Evolutionary conservation across 2,329 filamentous ascomycete species (phyloP).

Genomic region (Aspergillus hortae): DNA sequence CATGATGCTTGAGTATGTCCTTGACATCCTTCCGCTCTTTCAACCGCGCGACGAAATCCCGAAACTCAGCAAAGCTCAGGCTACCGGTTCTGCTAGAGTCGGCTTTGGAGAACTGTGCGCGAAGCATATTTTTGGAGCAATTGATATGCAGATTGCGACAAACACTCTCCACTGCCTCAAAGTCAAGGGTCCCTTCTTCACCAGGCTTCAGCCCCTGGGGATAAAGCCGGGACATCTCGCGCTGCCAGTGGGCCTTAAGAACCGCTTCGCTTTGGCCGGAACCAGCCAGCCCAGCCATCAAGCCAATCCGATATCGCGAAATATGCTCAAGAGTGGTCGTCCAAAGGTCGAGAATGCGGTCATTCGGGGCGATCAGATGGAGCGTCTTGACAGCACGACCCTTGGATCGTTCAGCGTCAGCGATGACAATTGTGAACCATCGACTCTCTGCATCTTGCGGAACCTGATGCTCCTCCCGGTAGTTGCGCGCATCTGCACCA

Average conservation of each 20-base stretch:
- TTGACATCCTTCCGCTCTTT: slow-evolving; percentile 81
- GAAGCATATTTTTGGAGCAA: slow-evolving; percentile 70
- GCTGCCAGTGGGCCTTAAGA: slow-evolving; percentile 79
- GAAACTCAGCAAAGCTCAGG: slow-evolving; percentile 77
- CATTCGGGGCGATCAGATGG: slow-evolving; percentile 77
- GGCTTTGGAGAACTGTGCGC: slow-evolving; percentile 68
- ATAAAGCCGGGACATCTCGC: slow-evolving; percentile 71
- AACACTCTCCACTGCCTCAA: slow-evolving; percentile 73
- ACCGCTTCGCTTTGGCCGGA: slow-evolving; percentile 72
- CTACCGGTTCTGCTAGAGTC: slow-evolving; percentile 62
- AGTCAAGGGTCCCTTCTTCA: slow-evolving; percentile 69
- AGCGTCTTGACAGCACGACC: slow-evolving; percentile 69
- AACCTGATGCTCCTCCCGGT: slow-evolving; percentile 77
- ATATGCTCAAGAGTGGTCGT: slow-evolving; percentile 79
- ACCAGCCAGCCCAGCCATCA: slow-evolving; percentile 84
- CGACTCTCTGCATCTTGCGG: slow-evolving; percentile 63
- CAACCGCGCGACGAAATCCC: slow-evolving; percentile 75
- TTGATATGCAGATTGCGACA: slow-evolving; percentile 92
- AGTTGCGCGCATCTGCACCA: slow-evolving; percentile 80
- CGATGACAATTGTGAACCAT: slow-evolving; percentile 90
- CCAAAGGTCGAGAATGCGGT: slow-evolving; percentile 73
- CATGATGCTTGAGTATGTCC: slow-evolving; percentile 64
- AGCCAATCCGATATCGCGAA: slow-evolving; percentile 78
- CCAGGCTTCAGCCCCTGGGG: slow-evolving; percentile 40
- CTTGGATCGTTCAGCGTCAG: slow-evolving; percentile 72